Conservation (phyloP, 1,284 basidiomycete genomes). For the Leccinum olivaceoglutinosum region DNA sequence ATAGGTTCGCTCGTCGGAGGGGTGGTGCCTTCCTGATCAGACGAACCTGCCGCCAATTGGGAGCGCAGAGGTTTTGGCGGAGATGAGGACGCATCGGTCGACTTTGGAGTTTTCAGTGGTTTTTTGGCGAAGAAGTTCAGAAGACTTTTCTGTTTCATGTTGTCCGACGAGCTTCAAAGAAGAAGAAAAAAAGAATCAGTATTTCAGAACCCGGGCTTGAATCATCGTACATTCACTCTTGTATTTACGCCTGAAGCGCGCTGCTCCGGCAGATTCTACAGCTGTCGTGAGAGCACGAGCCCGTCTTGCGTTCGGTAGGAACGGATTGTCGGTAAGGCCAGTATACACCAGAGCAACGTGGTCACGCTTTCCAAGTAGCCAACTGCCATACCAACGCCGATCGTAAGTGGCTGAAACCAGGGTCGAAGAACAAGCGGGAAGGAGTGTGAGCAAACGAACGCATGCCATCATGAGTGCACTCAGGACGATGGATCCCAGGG, state of each 20-base stretch:
- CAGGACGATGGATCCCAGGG: conserved; percentile 74
- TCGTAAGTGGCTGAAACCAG: conserved; percentile 36
- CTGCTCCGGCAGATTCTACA: conserved; percentile 31
- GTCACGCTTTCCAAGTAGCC: conserved; percentile 58
- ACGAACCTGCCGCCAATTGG: conserved; percentile 39
- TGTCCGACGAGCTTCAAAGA: conserved; percentile 25
- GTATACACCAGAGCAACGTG: conserved; percentile 76
- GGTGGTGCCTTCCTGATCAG: conserved; percentile 42
- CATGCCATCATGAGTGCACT: conserved; percentile 73
- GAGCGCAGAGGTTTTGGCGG: conserved; percentile 24
- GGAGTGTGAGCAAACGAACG: conserved; percentile 50
- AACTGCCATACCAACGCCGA: conserved; percentile 41
- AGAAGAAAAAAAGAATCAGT: conserved; percentile 14
- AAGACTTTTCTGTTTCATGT: conserved; percentile 69
- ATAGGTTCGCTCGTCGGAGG: conserved; percentile 73
- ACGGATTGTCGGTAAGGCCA: conserved; percentile 82
- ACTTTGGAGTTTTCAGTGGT: conserved; percentile 20
- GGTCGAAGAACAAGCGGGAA: conserved; percentile 40
- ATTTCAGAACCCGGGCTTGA: conserved; percentile 3
- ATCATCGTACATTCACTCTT: conserved; percentile 47
- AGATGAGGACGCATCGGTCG: conserved; percentile 20
- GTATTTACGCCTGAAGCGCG: conserved; percentile 42
- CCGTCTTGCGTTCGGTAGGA: conserved; percentile 73
- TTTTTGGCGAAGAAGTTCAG: conserved; percentile 62
- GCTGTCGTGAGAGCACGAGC: conserved; percentile 53